phyloP scores from a whole-genome alignment of 306 rosid genomes.

The Cicer judaicum region DNA sequence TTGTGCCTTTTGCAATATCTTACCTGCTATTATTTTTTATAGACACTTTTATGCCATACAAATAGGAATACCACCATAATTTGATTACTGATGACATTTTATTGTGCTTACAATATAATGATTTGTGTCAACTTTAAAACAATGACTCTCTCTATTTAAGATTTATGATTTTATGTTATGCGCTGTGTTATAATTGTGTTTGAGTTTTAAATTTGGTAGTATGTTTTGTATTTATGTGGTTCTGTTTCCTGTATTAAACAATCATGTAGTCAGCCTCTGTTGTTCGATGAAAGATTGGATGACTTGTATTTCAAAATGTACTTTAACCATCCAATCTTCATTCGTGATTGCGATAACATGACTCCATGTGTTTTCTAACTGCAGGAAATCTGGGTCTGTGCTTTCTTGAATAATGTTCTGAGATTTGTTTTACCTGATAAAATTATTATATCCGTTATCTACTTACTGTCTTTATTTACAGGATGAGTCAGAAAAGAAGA shows the following conservation, averaged over 20 bases:
- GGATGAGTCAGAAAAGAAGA: slow-evolving; percentile 77
- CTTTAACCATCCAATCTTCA: background rate
- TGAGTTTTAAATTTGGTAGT: background rate
- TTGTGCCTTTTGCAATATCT: background rate
- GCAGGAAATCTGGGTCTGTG: background rate
- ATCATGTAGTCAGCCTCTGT: background rate
- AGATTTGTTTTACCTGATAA: background rate
- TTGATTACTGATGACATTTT: background rate
- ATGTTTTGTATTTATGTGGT: background rate
- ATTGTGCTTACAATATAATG: background rate
- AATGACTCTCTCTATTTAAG: background rate
- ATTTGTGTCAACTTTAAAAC: background rate
- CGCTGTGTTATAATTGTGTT: background rate
- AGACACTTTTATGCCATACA: background rate
- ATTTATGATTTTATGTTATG: background rate
- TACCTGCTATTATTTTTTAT: no score
- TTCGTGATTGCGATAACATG: background rate
- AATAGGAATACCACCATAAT: background rate
- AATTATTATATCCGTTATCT: slow-evolving; percentile 1
- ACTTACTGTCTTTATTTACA: slow-evolving; percentile 40
- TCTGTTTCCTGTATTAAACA: no score
- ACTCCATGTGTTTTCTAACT: background rate
- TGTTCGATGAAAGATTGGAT: background rate
- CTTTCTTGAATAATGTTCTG: background rate
- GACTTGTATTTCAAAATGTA: background rate